phyloP scores from a whole-genome alignment of 176 grass and related monocot genomes.

The Microstegium vimineum region DNA sequence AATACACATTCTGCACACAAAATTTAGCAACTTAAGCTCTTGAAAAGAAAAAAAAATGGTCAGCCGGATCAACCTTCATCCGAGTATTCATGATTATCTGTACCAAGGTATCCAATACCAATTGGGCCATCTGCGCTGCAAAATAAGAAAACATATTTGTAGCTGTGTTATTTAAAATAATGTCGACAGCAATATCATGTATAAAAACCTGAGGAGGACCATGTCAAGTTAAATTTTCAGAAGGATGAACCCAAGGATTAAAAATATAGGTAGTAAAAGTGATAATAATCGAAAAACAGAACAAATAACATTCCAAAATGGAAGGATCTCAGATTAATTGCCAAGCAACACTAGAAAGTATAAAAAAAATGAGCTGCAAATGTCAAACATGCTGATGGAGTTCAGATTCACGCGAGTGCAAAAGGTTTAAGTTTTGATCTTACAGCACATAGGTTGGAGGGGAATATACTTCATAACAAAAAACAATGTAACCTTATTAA shows the following conservation, averaged over 20 bases:
- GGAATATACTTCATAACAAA: not conserved
- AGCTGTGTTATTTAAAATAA: not conserved
- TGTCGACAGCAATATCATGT: not conserved
- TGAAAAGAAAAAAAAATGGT: slow-evolving; percentile 6
- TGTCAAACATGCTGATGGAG: not conserved
- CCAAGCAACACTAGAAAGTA: not conserved
- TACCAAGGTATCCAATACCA: slow-evolving; percentile 51
- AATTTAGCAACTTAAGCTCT: not conserved
- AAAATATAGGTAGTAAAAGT: not conserved
- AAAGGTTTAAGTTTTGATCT: not conserved
- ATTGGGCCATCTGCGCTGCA: slow-evolving; percentile 43
- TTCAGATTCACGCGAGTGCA: not conserved
- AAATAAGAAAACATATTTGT: not conserved
- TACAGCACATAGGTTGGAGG: not conserved
- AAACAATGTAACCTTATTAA: not conserved
- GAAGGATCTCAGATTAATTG: not conserved
- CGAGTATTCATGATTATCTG: slow-evolving; percentile 57
- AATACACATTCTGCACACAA: not conserved
- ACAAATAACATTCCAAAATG: not conserved
- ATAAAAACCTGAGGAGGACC: not conserved
- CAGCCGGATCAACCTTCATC: slow-evolving; percentile 53
- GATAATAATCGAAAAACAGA: not conserved
- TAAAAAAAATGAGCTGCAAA: not conserved
- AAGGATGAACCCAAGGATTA: not conserved
- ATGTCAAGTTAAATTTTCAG: not conserved